Conservation (phyloP, 2,329 filamentous ascomycete species). For the Amesomyces nigricolor region DNA sequence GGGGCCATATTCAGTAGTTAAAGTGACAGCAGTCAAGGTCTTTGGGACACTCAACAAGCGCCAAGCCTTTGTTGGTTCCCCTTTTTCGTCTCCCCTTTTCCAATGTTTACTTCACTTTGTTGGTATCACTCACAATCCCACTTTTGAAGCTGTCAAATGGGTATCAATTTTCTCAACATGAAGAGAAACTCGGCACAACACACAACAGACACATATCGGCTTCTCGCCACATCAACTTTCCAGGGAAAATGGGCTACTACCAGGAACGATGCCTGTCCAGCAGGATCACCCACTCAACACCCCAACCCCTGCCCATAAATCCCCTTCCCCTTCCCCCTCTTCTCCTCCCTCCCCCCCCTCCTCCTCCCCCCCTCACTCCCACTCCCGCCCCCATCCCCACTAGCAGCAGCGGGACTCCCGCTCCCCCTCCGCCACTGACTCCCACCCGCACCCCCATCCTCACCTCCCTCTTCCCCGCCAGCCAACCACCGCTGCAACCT, state of each 20-base stretch:
- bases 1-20: too few relatives aligned
- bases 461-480: background rate
- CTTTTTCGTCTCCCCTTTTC: background rate
- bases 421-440: background rate
- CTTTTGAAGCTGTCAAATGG: background rate
- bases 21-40: background rate
- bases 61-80: background rate
- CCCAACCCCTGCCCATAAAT: background rate
- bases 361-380: background rate
- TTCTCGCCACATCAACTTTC: background rate
- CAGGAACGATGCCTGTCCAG: background rate
- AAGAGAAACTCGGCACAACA: background rate
- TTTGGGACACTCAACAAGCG: background rate
- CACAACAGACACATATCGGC: background rate
- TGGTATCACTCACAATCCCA: background rate
- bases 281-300: background rate
- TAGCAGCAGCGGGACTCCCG: background rate
- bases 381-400: background rate
- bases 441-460: background rate
- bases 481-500: slow-evolving; percentile 40
- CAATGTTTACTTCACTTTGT: background rate
- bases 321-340: background rate
- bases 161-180: background rate
- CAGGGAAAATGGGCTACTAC: too few relatives aligned
- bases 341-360: background rate